Evolutionary conservation across 2,329 filamentous ascomycete species (phyloP).

Genomic region (Macrophomina pseudophaseolina): DNA sequence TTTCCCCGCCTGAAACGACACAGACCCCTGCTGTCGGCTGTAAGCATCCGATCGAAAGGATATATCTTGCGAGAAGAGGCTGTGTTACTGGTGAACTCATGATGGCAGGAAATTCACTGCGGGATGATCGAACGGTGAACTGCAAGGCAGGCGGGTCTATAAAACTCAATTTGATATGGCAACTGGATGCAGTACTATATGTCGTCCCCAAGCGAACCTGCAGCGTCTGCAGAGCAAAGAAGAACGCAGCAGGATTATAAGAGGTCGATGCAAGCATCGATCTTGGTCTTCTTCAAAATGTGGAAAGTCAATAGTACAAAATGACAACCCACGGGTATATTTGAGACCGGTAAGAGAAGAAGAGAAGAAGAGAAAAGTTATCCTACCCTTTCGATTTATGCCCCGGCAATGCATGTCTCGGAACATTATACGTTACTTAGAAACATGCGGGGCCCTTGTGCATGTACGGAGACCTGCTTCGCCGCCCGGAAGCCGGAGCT

Average conservation of each 20-base stretch:
- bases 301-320: slow-evolving; percentile 13
- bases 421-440: not conserved
- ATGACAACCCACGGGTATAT: slow-evolving; percentile 22
- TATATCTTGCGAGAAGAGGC: no score
- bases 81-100: no score
- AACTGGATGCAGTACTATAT: not conserved
- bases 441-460: no score
- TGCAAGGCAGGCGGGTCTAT: not conserved
- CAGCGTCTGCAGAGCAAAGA: slow-evolving; percentile 7
- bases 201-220: slow-evolving; percentile 23
- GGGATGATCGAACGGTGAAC: not conserved
- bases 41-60: no score
- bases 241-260: slow-evolving; percentile 23
- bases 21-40: no score
- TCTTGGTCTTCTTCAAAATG: slow-evolving; percentile 21
- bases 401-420: not conserved
- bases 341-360: slow-evolving; percentile 8
- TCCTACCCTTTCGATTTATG: not conserved
- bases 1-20: no score
- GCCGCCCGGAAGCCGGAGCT: not conserved
- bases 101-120: not conserved
- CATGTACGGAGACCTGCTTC: not conserved
- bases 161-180: not conserved
- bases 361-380: not conserved
- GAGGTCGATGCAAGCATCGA: slow-evolving; percentile 16